Evolutionary conservation across 2,329 filamentous ascomycete species (phyloP).

Genomic region (Pseudocercospora macadamiae): DNA sequence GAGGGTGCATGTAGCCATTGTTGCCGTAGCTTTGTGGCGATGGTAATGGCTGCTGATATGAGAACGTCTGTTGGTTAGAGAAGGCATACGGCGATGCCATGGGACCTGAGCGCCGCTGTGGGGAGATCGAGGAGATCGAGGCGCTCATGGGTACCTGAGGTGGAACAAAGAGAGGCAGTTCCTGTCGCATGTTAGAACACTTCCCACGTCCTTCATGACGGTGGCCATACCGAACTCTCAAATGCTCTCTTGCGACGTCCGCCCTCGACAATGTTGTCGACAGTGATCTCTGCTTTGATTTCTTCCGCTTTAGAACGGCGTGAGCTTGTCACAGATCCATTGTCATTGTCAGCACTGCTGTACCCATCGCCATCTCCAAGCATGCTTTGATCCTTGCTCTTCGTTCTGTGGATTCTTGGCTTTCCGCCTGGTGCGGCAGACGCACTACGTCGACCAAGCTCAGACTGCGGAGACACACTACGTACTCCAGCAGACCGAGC

Average conservation of each 20-base stretch:
- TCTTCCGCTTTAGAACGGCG: constrained; percentile 80
- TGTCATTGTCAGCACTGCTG: constrained; percentile 83
- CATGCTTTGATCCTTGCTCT: constrained; percentile 56
- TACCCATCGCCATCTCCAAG: constrained; percentile 70
- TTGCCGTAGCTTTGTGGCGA: constrained; percentile 76
- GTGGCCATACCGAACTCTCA: constrained; percentile 87
- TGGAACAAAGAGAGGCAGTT: constrained; percentile 91
- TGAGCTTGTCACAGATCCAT: constrained; percentile 70
- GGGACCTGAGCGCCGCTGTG: constrained; percentile 77
- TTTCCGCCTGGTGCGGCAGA: constrained; percentile 68
- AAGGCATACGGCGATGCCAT: constrained; percentile 74
- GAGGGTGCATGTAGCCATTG: constrained; percentile 26
- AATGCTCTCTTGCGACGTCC: constrained; percentile 89
- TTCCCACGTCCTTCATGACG: neutral
- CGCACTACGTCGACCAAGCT: constrained; percentile 73
- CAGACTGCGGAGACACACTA: constrained; percentile 73
- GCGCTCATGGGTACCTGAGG: constrained; percentile 89
- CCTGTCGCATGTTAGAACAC: constrained; percentile 57
- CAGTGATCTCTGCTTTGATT: constrained; percentile 93
- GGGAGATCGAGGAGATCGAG: constrained; percentile 97
- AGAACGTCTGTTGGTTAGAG: constrained; percentile 77
- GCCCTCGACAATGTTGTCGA: constrained; percentile 97
- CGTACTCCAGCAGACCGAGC: constrained; percentile 74
- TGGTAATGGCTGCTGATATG: constrained; percentile 74
- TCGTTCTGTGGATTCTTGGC: constrained; percentile 58